A percentile compares a stretch with the other conserved stretches of the same genome.
Evolutionary conservation across 2,329 filamentous ascomycete genomes (phyloP).

Genomic region (Nigrospora osmanthi): DNA sequence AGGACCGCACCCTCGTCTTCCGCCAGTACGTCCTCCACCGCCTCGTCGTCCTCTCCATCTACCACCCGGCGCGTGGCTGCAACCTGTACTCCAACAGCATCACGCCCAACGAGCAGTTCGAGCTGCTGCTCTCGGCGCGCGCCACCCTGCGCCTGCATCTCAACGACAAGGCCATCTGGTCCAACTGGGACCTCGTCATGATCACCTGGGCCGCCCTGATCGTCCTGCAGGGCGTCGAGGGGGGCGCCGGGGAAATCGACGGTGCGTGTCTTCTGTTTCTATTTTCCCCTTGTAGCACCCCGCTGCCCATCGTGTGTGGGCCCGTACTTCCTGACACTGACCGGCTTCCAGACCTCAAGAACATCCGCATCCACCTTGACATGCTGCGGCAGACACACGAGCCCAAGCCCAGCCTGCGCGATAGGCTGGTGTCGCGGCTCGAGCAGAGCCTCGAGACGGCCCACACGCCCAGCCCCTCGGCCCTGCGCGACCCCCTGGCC

Average conservation of each 20-base stretch:
- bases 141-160: conserved; percentile 30
- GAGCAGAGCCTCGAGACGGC: conserved; percentile 17
- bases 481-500: conserved; percentile 5
- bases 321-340: not conserved
- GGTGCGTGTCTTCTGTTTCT: conserved; percentile 14
- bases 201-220: conserved; percentile 36
- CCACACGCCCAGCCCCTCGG: conserved; percentile 10
- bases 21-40: conserved; percentile 33
- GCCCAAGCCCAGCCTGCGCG: conserved; percentile 14
- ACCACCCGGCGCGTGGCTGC: conserved; percentile 30
- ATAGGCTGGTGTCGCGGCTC: conserved; percentile 14
- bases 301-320: not conserved
- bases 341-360: conserved; percentile 13
- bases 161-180: conserved; percentile 32
- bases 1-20: conserved; percentile 26
- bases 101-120: conserved; percentile 29
- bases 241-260: conserved; percentile 27
- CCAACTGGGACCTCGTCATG: conserved; percentile 34
- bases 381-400: conserved; percentile 19
- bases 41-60: conserved; percentile 32
- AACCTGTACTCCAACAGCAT: conserved; percentile 28
- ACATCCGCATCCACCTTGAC: conserved; percentile 19
- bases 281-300: not conserved
- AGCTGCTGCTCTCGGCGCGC: conserved; percentile 30
- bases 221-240: conserved; percentile 31